Evolutionary conservation across 148 eudicot genomes (phyloP), one percentile per base, ranked within the genome.

Genomic region (Rheum nobile): DNA sequence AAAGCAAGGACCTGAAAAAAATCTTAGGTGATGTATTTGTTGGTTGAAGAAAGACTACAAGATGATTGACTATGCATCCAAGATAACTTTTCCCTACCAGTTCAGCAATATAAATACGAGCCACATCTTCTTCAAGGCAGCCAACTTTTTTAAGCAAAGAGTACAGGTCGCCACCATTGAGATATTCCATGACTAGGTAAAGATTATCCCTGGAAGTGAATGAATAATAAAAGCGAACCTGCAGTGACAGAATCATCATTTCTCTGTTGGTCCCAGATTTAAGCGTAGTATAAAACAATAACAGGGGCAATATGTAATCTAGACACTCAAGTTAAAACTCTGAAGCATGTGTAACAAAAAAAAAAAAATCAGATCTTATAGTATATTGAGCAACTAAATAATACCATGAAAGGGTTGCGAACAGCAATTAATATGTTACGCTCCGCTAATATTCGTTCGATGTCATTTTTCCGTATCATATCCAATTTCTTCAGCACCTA

Each of bases 141-240:
- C 99, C 99, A 17, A 96, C 84, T 85, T 86, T 92, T 82, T 84
- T 86, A 71, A 96, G 80, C 80, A 96, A 77, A 75, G 99, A 96
- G 82, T 83, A 96, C 75, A 96, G 97, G 81, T 96, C 99, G 70
- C 99, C 99, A 77, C 99, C 99, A 78, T 96, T 96, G 52, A 96
- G 79, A 80, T 96, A 96, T 79, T 96, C 99, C 99, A 96, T 96
- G 28, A 96, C 99, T 85, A 96, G 74, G 84, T 96, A 96, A 57
- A 96, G 96, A 84, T 96, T 96, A 76, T 96, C 99, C 86, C 88
- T 89, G 82, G 97, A 90, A 7, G 99, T 96, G 85, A 96, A 96
- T 65, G 99, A 96, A 85, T 96, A 96, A 85, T 90, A 96, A 85
- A 96, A 92, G 10, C 99, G 86, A 74, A 96, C 99, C 99, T 95